phyloP scores from a whole-genome alignment of 2,329 filamentous ascomycete species.

The Colletotrichum tamarilloi region DNA sequence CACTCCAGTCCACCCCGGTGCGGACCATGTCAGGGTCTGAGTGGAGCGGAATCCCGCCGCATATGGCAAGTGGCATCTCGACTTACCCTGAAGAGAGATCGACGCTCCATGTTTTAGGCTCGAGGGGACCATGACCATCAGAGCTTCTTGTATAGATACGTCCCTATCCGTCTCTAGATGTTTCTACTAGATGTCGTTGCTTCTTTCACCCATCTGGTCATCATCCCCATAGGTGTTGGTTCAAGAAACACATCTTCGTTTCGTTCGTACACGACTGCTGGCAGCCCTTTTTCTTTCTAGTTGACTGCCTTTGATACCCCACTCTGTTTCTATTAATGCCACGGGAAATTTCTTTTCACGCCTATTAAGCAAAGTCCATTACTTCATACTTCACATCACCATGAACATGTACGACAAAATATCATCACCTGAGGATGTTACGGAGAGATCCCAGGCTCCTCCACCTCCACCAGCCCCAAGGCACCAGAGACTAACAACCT shows the following conservation, averaged over 20 bases:
- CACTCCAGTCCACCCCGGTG: background rate
- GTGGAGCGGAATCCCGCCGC: slow-evolving; percentile 11
- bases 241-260: background rate
- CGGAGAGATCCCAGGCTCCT: background rate
- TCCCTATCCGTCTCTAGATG: background rate
- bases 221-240: background rate
- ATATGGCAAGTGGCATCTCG: background rate
- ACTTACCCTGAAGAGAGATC: background rate
- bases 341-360: background rate
- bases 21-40: background rate
- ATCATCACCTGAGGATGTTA: background rate
- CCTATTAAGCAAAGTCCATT: too few relatives aligned
- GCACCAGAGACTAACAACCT: background rate
- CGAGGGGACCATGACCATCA: background rate
- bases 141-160: slow-evolving; percentile 12
- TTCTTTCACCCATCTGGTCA: background rate
- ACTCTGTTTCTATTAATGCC: background rate
- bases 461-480: background rate
- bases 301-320: slow-evolving; percentile 3
- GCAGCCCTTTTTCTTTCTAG: background rate
- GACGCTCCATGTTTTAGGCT: slow-evolving; percentile 22
- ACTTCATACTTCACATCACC: background rate
- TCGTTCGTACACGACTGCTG: slow-evolving; percentile 17
- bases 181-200: background rate
- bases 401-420: slow-evolving; percentile 18